These are phyloP conservation scores for Penicillium sp. DNA, from an alignment of 2,329 filamentous ascomycete genomes.

Conservation along the genomic window DNA sequence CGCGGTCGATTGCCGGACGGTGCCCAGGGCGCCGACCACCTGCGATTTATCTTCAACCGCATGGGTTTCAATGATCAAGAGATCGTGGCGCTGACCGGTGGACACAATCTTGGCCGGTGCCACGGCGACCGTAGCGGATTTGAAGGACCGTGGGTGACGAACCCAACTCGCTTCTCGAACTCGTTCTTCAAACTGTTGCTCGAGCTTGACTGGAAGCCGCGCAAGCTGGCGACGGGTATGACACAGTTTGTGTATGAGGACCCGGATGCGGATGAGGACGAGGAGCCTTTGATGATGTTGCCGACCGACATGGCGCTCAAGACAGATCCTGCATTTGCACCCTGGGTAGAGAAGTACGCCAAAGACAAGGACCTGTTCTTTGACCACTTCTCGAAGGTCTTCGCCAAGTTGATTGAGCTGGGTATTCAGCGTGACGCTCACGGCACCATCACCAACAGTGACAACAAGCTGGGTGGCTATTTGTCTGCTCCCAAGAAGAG, in stretches of 20 bases:
- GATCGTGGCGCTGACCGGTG: slow-evolving; percentile 57
- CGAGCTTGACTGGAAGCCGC: slow-evolving; percentile 54
- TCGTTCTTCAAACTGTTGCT: slow-evolving; percentile 57
- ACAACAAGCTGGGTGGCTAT: slow-evolving; percentile 59
- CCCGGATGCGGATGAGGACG: slow-evolving; percentile 49
- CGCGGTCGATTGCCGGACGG: slow-evolving; percentile 57
- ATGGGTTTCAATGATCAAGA: slow-evolving; percentile 63
- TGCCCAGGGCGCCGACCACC: slow-evolving; percentile 54
- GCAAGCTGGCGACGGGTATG: slow-evolving; percentile 52
- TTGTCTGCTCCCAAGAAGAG: slow-evolving; percentile 58
- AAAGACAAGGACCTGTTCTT: slow-evolving; percentile 63
- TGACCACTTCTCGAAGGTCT: slow-evolving; percentile 57
- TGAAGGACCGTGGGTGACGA: slow-evolving; percentile 59
- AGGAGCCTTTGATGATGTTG: slow-evolving; percentile 64
- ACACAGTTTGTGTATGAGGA: slow-evolving; percentile 61
- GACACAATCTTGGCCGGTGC: slow-evolving; percentile 57
- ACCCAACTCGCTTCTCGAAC: slow-evolving; percentile 59
- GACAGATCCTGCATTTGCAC: slow-evolving; percentile 52
- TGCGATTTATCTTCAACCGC: slow-evolving; percentile 56
- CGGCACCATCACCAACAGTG: slow-evolving; percentile 55
- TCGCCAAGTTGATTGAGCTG: slow-evolving; percentile 60
- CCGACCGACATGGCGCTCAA: slow-evolving; percentile 62
- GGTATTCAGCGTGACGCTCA: slow-evolving; percentile 56
- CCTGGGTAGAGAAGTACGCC: slow-evolving; percentile 60
- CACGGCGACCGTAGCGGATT: slow-evolving; percentile 58